Base-by-base conservation (phyloP, 805 yeast genomes). In the Alloascoidea africana region DNA sequence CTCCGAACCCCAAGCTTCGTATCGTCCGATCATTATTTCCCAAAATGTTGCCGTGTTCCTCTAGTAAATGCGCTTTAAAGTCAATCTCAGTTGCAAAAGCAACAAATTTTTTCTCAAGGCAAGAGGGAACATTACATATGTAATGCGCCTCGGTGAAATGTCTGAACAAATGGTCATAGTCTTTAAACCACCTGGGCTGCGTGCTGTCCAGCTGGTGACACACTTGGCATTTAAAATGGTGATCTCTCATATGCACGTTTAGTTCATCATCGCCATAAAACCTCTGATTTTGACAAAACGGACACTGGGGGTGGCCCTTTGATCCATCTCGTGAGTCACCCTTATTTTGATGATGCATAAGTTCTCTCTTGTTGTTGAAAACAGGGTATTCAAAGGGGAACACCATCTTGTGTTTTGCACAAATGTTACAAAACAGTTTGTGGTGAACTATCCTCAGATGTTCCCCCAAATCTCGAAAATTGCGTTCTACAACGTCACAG, bases 261-360 rank as follows among this genome's bases (percentile, higher is more conserved):
- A 86, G 63, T 53, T 87, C 97, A 53, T 89, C 96, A 32, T 75
- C 83, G 0, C 94, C 83, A 53, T 91, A 91, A 53, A 83, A 87
- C 40, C 93, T 59, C 45, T 63, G 68, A 2, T 74, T 73, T 3
- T 66, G 57, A 55, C 98, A 91, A 53, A 83, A 81, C 44, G 70
- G 70, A 63, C 99, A 91, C 43, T 65, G 60, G 0, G 97, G 96
- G 53, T 87, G 97, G 0, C 97, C 97, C 6, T 56, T 63, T 55
- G 87, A 87, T 0, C 95, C 95, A 4, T 61, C 60, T 6, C 37
- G 37, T n/a, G n/a, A n/a, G 48, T 87, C 94, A 36, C 96, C 96
- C 30, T 60, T 64, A 3, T 65, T 55, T 51, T 78, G 77, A 56
- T 91, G 99, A 34, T 58, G 65, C 42, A 71, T 73, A 34, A 89